Base-by-base conservation (phyloP, 2,329 filamentous ascomycete species). In the Nannizziopsis barbatae region DNA sequence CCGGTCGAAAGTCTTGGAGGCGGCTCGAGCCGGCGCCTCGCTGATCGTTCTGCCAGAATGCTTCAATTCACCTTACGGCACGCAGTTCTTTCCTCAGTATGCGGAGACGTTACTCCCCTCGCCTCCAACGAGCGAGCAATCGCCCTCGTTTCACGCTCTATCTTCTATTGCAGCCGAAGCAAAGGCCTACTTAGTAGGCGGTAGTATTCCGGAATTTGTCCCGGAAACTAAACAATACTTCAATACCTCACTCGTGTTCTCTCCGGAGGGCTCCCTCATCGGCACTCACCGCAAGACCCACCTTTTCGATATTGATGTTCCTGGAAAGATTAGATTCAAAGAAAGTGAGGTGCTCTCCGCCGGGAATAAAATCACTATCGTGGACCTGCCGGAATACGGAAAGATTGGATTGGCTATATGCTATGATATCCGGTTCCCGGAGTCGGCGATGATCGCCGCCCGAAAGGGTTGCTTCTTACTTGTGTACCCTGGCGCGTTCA, bases 1-100 rank as follows among this genome's bases (percentile, higher is more conserved):
- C 10, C 83, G 85, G 50, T 74, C 75, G 38, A 89, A 92, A 64
- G 88, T 96, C 50, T 76, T 87, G 53, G 81, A 87, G 65, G 90
- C 92, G 4, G 83, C 87, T 18, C 66, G 72, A 20, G 71, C 71
- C 2, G 90, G 90, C 56, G 87, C 90, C 52, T 80, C 84, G 50
- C 80, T 98, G 51, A 82, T 96, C 55, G 87, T 96, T 31, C 78
- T 98, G 14, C 92, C 92, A 32, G 92, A 98, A 72, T 98, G 92
- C 75, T 98, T 98, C 80, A 98, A 98, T 73, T 93, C 86, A 37
- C 92, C 92, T 7, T 98, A 98, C 68, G 92, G 92, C 56, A 88
- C 81, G 56, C 76, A 87, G 61, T 89, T 83, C 74, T 98, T 98
- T 70, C 83, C 89, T 47, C 78, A 81, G 52, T 96, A 96, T 66